Evolutionary conservation across 768 basidiomycete species (phyloP).

Genomic region (Lactifluus hygrophoroides): DNA sequence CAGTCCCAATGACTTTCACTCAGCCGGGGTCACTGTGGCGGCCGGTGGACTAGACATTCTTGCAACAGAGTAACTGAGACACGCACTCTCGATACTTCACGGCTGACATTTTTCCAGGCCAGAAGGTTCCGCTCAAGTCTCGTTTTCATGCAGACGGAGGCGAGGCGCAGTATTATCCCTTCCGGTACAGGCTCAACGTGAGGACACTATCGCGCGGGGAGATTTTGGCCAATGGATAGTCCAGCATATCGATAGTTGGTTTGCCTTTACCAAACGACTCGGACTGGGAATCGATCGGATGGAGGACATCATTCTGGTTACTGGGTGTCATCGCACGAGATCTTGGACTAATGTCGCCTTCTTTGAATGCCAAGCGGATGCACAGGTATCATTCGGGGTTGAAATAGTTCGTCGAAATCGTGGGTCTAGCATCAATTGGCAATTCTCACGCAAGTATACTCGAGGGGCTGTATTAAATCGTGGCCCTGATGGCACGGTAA

Average conservation of each 20-base stretch:
- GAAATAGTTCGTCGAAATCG: too few species aligned
- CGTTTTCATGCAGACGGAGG: neutral
- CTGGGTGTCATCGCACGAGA: neutral
- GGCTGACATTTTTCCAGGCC: neutral
- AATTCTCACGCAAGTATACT: neutral
- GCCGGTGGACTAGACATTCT: neutral
- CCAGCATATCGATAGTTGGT: neutral
- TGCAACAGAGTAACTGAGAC: neutral
- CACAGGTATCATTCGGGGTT: neutral
- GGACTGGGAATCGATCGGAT: neutral
- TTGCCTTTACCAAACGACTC: neutral
- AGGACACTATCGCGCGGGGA: neutral
- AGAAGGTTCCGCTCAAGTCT: neutral
- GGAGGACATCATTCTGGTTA: neutral
- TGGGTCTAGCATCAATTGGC: neutral
- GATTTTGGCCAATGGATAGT: neutral
- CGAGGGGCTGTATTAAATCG: neutral
- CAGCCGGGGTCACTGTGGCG: neutral
- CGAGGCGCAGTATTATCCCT: neutral
- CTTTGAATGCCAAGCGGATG: neutral
- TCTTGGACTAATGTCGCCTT: neutral
- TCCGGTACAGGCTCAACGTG: neutral
- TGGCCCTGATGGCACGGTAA: neutral
- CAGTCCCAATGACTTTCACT: neutral
- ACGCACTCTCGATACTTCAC: neutral